Base-by-base conservation (phyloP, 768 basidiomycete species). In the Podaxis rugospora region DNA sequence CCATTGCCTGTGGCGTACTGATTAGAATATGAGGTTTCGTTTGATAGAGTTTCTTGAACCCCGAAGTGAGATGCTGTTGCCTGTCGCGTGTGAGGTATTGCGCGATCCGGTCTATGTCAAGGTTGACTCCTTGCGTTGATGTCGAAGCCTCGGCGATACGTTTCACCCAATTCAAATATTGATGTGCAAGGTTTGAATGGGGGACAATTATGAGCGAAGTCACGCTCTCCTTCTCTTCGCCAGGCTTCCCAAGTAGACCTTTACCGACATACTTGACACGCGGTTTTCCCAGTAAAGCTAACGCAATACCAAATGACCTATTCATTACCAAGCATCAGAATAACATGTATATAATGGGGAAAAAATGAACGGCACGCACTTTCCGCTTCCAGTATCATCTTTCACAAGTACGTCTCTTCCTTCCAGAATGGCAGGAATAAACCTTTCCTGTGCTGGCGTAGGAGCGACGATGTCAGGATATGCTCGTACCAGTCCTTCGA, bases 371-470 rank as follows among this genome's bases (percentile, higher is more conserved):
- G 23, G 5, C 23, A 67, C 88, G 62, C 68, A 91, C 90, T 92
- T 92, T 75, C 90, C 91, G 49, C 85, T 83, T 4, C 91, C 90
- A n/a, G 90, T 89, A 25, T 75, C 74, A 63, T 90, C 90, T 63
- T 83, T 86, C 56, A 92, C 65, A 13, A 91, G 71, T 16, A 92
- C 76, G 69, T 92, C 85, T 66, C 80, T 80, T 5, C 78, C 79
- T 18, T 69, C 68, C 32, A 87, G 62, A 7, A 90, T 76, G 16
- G 85, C 88, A 2, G 83, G 82, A 59, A 92, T 86, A 56, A 91
- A 81, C 55, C 74, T 73, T 46, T 70, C 74, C 68, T 92, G 90
- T 35, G 80, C 80, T 11, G 74, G 70, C 0, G 90, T 92, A 2
- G 89, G 88, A 39, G 70, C 60, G 62, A 73, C 69, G 28, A 91